Evolutionary conservation across 176 grass and related monocot genomes (phyloP).

Genomic region (Cenchrus fungigraminus): DNA sequence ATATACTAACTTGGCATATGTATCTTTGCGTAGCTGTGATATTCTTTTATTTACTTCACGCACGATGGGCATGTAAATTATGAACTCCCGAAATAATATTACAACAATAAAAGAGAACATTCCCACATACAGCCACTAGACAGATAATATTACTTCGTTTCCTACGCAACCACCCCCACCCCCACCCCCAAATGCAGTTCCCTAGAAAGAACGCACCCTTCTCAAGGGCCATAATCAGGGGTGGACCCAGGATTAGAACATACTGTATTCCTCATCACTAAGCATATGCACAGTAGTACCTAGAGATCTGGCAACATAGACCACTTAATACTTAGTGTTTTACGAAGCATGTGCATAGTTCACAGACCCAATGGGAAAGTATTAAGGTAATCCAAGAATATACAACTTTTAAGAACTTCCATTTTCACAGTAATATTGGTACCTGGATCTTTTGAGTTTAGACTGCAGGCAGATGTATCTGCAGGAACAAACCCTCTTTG

Average conservation of each 20-base stretch:
- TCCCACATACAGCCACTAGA: slow-evolving; percentile 9
- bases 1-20: slow-evolving; percentile 13
- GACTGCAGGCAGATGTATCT: slow-evolving; percentile 73
- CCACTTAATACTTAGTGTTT: neutral
- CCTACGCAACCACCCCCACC: neutral
- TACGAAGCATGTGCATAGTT: neutral
- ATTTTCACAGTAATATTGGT: slow-evolving; percentile 30
- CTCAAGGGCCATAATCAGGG: neutral
- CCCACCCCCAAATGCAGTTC: neutral
- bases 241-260: too few relatives aligned
- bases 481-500: slow-evolving; percentile 86
- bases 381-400: neutral
- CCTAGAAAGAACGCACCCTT: neutral
- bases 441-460: slow-evolving; percentile 94
- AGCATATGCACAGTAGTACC: neutral
- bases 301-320: neutral
- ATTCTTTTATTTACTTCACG: slow-evolving; percentile 10
- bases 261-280: too few relatives aligned
- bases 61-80: neutral
- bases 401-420: neutral
- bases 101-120: neutral
- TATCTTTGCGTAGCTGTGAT: neutral
- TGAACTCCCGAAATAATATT: neutral
- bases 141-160: slow-evolving; percentile 12
- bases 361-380: neutral